Percentiles rank a stretch among this genome's conserved stretches.
phyloP scores from a whole-genome alignment of 352 stramenopile genomes.

The Globisporangium nunn region DNA sequence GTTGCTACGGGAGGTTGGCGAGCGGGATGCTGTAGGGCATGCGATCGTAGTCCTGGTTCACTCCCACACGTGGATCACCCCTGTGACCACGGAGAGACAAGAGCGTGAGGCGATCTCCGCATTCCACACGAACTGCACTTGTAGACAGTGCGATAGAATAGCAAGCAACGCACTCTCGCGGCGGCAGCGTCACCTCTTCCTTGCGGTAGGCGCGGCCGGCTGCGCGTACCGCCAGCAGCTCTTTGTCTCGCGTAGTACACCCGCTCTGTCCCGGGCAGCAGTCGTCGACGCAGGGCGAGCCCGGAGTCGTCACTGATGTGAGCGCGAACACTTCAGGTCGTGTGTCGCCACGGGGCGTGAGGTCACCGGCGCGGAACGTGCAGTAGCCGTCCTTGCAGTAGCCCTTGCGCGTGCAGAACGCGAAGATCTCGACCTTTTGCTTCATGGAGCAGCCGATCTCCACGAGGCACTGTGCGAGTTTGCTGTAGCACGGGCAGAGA shows the following conservation, averaged over 20 bases:
- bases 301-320: conserved; percentile 40
- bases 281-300: conserved; percentile 54
- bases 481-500: conserved; percentile 73
- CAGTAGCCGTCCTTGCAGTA: conserved; percentile 83
- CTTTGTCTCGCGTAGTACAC: conserved; percentile 37
- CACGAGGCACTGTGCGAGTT: conserved; percentile 56
- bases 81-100: conserved; percentile 13
- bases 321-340: conserved; percentile 56
- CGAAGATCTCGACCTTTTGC: conserved; percentile 54
- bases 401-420: conserved; percentile 61
- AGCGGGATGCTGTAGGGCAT: conserved; percentile 76
- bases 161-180: conserved; percentile 40
- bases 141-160: background rate
- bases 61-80: conserved; percentile 55
- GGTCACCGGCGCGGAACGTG: conserved; percentile 48
- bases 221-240: conserved; percentile 32
- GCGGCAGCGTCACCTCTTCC: conserved; percentile 43
- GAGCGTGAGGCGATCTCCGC: background rate
- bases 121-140: too few species aligned
- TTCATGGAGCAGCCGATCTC: conserved; percentile 54
- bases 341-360: conserved; percentile 41
- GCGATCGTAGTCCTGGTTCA: conserved; percentile 70
- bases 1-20: conserved; percentile 34
- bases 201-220: conserved; percentile 43
- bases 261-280: conserved; percentile 37